Base-by-base conservation (phyloP, 2,329 filamentous ascomycete species). In the Magnaporthiopsis incrustans region DNA sequence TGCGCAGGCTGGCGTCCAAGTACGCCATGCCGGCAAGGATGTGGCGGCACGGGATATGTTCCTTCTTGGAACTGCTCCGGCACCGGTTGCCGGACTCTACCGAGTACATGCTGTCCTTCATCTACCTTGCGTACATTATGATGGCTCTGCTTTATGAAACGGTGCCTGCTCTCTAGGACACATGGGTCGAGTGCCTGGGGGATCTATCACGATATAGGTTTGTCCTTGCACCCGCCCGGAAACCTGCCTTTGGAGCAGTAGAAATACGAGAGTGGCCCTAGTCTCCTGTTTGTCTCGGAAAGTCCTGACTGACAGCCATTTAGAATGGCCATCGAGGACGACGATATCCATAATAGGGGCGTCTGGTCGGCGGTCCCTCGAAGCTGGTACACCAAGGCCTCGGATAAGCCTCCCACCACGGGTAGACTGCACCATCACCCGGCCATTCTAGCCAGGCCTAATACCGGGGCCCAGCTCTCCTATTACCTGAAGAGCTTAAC, bases 1-100 rank as follows among this genome's bases (percentile, higher is more conserved):
- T 35, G 10, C 33, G 33, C 33, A 10, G 8, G 10, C 12, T 97
- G 0, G 89, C 92, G 0, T 82, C 83, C 0, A 95, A 95, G 67
- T 97, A 97, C 69, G 87, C 87, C 0, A 97, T 98, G 91, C 93
- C 94, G 0, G 92, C 91, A 0, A 81, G 94, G 0, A 95, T 98
- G 90, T 98, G 95, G 95, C 83, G 91, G 0, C 91, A 96, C 69
- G 94, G 91, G 0, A 97, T 98, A 3, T 92, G 96, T 71, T 88
- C 86, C 0, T 95, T 95, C 65, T 79, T 96, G 0, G 91, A 96
- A 68, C 73, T 96, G 0, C 74, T 96, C 0, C 81, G 91, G 0
- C 86, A 91, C 67, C 84, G 88, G 2, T 77, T 97, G 0, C 94
- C 93, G 0, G 82, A 81, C 0, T 92, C 90, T 1, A 77, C 92